Conservation (phyloP, 805 yeast genomes). For the Candida boleticola region DNA sequence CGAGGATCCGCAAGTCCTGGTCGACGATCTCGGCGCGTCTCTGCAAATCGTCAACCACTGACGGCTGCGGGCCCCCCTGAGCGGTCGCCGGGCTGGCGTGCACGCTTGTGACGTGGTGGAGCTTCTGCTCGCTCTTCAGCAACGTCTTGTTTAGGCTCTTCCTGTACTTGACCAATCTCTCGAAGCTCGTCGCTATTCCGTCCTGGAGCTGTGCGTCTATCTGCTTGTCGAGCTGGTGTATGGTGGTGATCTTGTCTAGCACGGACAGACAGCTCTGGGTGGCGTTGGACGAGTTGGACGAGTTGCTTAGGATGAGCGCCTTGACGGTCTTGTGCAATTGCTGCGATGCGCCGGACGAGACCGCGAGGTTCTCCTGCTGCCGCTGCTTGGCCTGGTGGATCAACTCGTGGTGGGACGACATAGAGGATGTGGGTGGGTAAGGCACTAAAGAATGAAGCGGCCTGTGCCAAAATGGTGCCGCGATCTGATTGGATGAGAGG, state of each 20-base stretch:
- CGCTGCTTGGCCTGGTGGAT: conserved; percentile 32
- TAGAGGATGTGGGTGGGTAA: conserved; percentile 1
- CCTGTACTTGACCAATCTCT: conserved; percentile 22
- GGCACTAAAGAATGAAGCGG: too few relatives aligned
- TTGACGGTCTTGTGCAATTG: conserved; percentile 24
- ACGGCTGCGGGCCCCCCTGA: not conserved
- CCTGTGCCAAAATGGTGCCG: too few relatives aligned
- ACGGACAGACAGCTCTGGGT: conserved; percentile 11
- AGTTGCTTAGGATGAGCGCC: conserved; percentile 24
- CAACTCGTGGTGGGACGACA: conserved; percentile 23
- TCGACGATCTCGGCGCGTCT: conserved; percentile 64
- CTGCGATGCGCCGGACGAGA: conserved; percentile 23
- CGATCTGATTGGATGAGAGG: too few relatives aligned
- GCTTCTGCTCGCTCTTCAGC: conserved; percentile 1
- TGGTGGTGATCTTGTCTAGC: conserved; percentile 38
- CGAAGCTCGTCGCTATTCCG: conserved; percentile 32
- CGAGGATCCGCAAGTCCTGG: conserved; percentile 69
- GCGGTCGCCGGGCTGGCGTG: not conserved
- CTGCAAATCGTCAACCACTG: conserved; percentile 14
- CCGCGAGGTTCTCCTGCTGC: conserved; percentile 26
- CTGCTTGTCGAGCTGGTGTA: conserved; percentile 36
- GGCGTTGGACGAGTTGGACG: conserved; percentile 19
- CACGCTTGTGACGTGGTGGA: not conserved
- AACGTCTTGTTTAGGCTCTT: conserved; percentile 23
- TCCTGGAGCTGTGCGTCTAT: conserved; percentile 35